Percentiles rank a stretch among this genome's conserved stretches.
phyloP scores from a whole-genome alignment of 306 rosid species.

The Rosa multiflora region DNA sequence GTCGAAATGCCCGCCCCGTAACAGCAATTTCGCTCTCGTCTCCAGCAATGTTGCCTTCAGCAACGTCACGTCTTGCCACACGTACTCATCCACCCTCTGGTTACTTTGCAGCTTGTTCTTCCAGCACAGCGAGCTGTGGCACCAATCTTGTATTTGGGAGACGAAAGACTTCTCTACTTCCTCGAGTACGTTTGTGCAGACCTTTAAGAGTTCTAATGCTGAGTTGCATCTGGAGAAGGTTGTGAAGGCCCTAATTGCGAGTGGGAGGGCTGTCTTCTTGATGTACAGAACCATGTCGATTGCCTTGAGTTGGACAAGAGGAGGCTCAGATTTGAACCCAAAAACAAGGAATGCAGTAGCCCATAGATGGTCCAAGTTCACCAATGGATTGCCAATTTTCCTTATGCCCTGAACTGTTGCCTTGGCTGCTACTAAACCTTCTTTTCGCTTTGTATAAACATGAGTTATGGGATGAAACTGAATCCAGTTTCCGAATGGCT shows the following conservation, averaged over 20 bases:
- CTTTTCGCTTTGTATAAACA: constrained; percentile 55
- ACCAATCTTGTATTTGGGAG: constrained; percentile 85
- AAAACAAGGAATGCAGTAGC: constrained; percentile 86
- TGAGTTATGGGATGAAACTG: constrained; percentile 77
- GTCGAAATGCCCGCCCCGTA: constrained; percentile 76
- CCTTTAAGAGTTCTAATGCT: constrained; percentile 72
- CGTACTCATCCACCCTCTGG: constrained; percentile 72
- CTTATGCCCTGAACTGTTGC: constrained; percentile 67
- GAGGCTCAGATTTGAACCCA: constrained; percentile 87
- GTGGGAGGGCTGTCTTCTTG: constrained; percentile 71
- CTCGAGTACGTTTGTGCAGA: constrained; percentile 80
- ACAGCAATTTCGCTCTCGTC: constrained; percentile 76
- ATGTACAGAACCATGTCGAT: constrained; percentile 67
- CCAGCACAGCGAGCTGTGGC: constrained; percentile 76
- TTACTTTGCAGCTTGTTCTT: constrained; percentile 59
- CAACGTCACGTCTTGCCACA: constrained; percentile 90
- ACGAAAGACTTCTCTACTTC: constrained; percentile 91
- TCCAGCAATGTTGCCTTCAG: constrained; percentile 81
- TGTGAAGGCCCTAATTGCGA: constrained; percentile 79
- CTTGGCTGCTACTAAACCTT: constrained; percentile 64
- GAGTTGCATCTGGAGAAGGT: constrained; percentile 80
- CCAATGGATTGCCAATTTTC: constrained; percentile 46
- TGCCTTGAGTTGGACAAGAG: constrained; percentile 60
- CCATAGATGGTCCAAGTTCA: constrained; percentile 72
- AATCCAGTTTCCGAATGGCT: constrained; percentile 59